These are phyloP conservation scores for Mycena pura DNA, from an alignment of 768 basidiomycete genomes.

Conservation along the genomic window DNA sequence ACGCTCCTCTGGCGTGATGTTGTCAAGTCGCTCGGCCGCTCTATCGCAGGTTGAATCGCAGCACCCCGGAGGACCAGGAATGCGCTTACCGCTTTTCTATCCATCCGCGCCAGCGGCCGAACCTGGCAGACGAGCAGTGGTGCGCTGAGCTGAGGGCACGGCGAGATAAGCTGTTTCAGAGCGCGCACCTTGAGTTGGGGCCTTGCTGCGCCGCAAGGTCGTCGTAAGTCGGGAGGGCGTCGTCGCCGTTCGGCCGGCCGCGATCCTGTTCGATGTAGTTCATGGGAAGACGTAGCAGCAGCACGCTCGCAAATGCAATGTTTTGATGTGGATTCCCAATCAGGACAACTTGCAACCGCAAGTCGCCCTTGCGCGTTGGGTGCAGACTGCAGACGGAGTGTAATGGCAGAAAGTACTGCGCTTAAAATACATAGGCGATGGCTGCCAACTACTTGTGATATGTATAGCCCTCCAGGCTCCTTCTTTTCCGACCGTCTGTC, in stretches of 20 bases:
- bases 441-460: too few relatives aligned
- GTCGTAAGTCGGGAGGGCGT: slow-evolving; percentile 79
- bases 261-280: slow-evolving; percentile 53
- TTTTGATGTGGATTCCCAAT: too few relatives aligned
- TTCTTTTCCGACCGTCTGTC: too few relatives aligned
- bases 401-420: too few relatives aligned
- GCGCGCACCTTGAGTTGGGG: slow-evolving; percentile 77
- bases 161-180: neutral
- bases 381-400: too few relatives aligned
- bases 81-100: slow-evolving; percentile 78
- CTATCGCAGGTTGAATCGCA: slow-evolving; percentile 44
- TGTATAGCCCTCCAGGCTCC: too few relatives aligned
- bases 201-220: slow-evolving; percentile 79
- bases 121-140: slow-evolving; percentile 58
- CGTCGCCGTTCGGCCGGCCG: slow-evolving; percentile 39
- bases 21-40: slow-evolving; percentile 83
- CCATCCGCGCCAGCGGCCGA: slow-evolving; percentile 87
- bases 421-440: too few relatives aligned
- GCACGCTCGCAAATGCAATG: too few relatives aligned
- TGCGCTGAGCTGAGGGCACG: slow-evolving; percentile 14
- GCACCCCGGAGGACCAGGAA: neutral
- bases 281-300: too few relatives aligned
- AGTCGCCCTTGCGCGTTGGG: too few relatives aligned
- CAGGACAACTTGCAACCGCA: too few relatives aligned
- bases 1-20: slow-evolving; percentile 65